Percentiles rank a stretch among this genome's conserved stretches.
phyloP scores from a whole-genome alignment of 805 yeast species.

The Schwanniomyces sp. region DNA sequence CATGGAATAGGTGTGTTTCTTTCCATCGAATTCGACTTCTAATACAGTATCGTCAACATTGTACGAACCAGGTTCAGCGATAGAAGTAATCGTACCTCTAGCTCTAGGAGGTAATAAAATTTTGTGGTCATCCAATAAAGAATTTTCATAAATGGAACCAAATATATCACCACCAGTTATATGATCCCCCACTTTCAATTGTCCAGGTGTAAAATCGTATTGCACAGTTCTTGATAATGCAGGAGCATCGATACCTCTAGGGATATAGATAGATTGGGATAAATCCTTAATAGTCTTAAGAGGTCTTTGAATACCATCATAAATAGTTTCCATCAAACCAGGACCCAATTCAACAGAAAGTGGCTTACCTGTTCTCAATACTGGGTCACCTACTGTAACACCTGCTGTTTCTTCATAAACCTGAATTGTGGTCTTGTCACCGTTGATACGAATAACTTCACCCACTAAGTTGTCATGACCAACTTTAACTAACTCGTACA shows the following conservation, averaged over 20 bases:
- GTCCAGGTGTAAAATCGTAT: slow-evolving; percentile 85
- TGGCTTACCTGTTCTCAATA: slow-evolving; percentile 97
- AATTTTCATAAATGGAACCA: slow-evolving; percentile 92
- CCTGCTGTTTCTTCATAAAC: slow-evolving; percentile 99
- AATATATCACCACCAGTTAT: slow-evolving; percentile 97
- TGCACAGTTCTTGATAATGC: slow-evolving; percentile 80
- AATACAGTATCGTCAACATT: slow-evolving; percentile 84
- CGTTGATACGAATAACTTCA: slow-evolving; percentile 95
- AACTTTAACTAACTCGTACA: slow-evolving; percentile 98
- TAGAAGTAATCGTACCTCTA: slow-evolving; percentile 90
- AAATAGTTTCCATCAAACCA: slow-evolving; percentile 98
- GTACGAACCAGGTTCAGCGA: slow-evolving; percentile 90
- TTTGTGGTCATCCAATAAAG: slow-evolving; percentile 88
- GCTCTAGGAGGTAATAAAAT: slow-evolving; percentile 97
- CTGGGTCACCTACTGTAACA: slow-evolving; percentile 99
- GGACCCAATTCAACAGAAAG: slow-evolving; percentile 98
- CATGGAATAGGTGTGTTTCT: slow-evolving; percentile 79
- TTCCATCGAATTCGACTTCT: slow-evolving; percentile 94
- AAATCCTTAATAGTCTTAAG: slow-evolving; percentile 85
- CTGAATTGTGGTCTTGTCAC: slow-evolving; percentile 96
- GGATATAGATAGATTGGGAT: slow-evolving; percentile 92
- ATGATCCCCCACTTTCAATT: slow-evolving; percentile 89
- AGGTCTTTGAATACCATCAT: slow-evolving; percentile 99
- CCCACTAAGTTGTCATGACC: slow-evolving; percentile 98
- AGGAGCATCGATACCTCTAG: slow-evolving; percentile 98